A percentile compares a stretch with the other conserved stretches of the same genome.
Conservation (phyloP, 2,329 filamentous ascomycete species). For the Epichloe scottii region DNA sequence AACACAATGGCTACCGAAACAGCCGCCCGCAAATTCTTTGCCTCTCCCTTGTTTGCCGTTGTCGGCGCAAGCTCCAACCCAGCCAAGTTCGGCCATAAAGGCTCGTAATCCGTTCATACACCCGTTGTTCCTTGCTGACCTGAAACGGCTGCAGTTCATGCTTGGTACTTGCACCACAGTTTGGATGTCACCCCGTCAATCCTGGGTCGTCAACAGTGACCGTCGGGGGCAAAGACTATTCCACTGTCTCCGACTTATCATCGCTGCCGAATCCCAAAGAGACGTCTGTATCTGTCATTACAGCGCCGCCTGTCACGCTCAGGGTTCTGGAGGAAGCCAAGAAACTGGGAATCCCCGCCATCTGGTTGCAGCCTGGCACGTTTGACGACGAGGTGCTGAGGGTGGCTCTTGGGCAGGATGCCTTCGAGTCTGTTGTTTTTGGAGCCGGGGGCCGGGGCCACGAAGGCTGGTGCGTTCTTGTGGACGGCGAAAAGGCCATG, state of each 20-base stretch:
- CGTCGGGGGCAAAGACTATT: slow-evolving; percentile 44
- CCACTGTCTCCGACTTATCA: slow-evolving; percentile 52
- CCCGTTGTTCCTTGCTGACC: neutral
- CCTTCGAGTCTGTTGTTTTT: slow-evolving; percentile 58
- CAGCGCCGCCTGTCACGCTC: slow-evolving; percentile 66
- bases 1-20: slow-evolving; percentile 50
- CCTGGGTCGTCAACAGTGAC: slow-evolving; percentile 53
- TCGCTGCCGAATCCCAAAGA: slow-evolving; percentile 52
- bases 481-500: slow-evolving; percentile 62
- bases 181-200: slow-evolving; percentile 74
- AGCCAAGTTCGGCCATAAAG: slow-evolving; percentile 78
- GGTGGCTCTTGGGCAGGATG: slow-evolving; percentile 47
- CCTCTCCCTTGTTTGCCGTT: slow-evolving; percentile 68
- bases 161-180: slow-evolving; percentile 71
- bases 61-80: slow-evolving; percentile 80
- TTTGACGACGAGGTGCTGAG: slow-evolving; percentile 65
- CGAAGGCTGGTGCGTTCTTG: slow-evolving; percentile 80
- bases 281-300: slow-evolving; percentile 77
- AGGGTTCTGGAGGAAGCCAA: slow-evolving; percentile 67
- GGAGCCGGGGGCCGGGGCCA: slow-evolving; percentile 50
- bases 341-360: slow-evolving; percentile 55
- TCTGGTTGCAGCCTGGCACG: slow-evolving; percentile 86
- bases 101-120: slow-evolving; percentile 32
- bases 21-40: slow-evolving; percentile 68
- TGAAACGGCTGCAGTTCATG: slow-evolving; percentile 51